Conservation (phyloP, 2,329 filamentous ascomycete genomes). For the Xylariales sp. region DNA sequence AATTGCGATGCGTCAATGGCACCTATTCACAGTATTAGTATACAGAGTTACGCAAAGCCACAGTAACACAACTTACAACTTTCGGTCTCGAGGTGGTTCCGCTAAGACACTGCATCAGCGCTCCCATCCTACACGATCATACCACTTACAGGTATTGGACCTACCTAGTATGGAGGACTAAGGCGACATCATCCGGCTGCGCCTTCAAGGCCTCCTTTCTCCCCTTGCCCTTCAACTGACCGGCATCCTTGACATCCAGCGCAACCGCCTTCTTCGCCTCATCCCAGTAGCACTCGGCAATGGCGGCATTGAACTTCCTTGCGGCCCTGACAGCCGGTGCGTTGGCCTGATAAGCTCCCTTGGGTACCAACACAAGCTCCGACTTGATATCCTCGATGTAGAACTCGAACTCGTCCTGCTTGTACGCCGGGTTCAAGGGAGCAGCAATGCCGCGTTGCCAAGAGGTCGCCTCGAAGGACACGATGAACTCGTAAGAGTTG, state of each 20-base stretch:
- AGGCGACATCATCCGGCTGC: slow-evolving; percentile 71
- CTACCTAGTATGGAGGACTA: slow-evolving; percentile 72
- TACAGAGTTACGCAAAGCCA: neutral
- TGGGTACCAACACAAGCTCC: slow-evolving; percentile 70
- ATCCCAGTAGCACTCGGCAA: slow-evolving; percentile 84
- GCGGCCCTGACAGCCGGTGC: slow-evolving; percentile 72
- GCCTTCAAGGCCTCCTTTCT: slow-evolving; percentile 40
- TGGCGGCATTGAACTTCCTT: slow-evolving; percentile 73
- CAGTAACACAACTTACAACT: slow-evolving; percentile 50
- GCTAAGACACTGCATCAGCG: slow-evolving; percentile 31
- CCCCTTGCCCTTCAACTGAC: slow-evolving; percentile 51
- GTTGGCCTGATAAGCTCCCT: slow-evolving; percentile 61
- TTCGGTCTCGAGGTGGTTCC: slow-evolving; percentile 84
- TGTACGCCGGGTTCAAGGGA: slow-evolving; percentile 84
- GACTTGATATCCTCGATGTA: slow-evolving; percentile 86
- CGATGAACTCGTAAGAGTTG: slow-evolving; percentile 85
- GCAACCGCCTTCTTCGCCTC: slow-evolving; percentile 58
- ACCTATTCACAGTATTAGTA: slow-evolving; percentile 38
- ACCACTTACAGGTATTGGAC: neutral
- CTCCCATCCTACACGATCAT: neutral
- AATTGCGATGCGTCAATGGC: slow-evolving; percentile 74
- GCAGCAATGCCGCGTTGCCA: slow-evolving; percentile 81
- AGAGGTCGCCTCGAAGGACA: slow-evolving; percentile 79
- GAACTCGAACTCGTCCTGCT: slow-evolving; percentile 86
- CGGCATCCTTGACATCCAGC: slow-evolving; percentile 72